Conservation (phyloP, 2,329 filamentous ascomycete genomes). For the Pseudogymnoascus sp. region DNA sequence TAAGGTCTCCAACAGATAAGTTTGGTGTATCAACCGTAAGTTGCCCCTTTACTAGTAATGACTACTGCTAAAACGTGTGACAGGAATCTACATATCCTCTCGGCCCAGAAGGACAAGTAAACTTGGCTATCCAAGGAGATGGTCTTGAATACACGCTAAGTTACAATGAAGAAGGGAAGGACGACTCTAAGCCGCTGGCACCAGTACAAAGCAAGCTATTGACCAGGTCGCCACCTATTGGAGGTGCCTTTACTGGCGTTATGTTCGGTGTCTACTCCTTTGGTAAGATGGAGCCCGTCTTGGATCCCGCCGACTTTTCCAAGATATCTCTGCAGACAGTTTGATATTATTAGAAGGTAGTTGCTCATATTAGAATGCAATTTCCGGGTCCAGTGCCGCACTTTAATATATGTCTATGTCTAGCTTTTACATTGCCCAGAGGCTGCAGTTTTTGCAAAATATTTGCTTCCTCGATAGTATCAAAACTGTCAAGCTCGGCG, state of each 20-base stretch:
- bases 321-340: neutral
- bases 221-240: conserved; percentile 18
- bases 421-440: neutral
- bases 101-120: neutral
- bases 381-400: neutral
- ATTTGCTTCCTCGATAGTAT: conserved; percentile 10
- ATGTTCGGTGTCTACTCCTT: conserved; percentile 19
- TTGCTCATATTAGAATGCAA: neutral
- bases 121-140: conserved; percentile 5
- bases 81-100: neutral
- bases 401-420: neutral
- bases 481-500: neutral
- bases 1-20: neutral
- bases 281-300: conserved; percentile 17
- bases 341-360: neutral
- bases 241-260: conserved; percentile 17
- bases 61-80: neutral
- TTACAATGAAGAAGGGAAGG: neutral
- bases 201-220: conserved; percentile 12
- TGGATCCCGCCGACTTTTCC: conserved; percentile 17
- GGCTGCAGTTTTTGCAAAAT: conserved; percentile 7
- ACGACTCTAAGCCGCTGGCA: neutral
- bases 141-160: conserved; percentile 4
- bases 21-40: neutral
- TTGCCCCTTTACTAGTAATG: neutral